Percentiles rank a stretch among this genome's conserved stretches.
Conservation (phyloP, 2,329 filamentous ascomycete species). For the Aureobasidium sp. region DNA sequence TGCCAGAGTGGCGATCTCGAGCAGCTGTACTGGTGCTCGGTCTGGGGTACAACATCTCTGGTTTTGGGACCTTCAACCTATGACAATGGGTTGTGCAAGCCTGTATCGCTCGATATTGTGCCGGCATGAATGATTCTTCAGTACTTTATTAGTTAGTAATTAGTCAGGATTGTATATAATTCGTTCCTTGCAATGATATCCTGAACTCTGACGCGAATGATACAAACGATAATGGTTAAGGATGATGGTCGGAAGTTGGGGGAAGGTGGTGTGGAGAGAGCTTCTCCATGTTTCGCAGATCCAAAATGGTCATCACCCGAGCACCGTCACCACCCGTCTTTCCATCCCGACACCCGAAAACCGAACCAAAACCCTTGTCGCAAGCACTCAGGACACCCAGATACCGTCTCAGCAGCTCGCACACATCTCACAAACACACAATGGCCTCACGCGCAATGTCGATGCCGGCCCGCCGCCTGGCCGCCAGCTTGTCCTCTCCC, state of each 20-base stretch:
- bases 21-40: constrained; percentile 7
- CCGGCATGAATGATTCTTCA: background rate
- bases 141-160: no score
- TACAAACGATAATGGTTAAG: no score
- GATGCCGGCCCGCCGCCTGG: constrained; percentile 2
- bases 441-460: constrained; percentile 11
- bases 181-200: no score
- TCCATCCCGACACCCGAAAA: background rate
- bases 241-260: background rate
- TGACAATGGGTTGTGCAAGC: constrained; percentile 3
- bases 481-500: background rate
- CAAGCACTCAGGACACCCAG: background rate
- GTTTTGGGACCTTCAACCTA: background rate
- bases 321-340: background rate
- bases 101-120: background rate
- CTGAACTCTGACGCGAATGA: no score
- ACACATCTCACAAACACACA: background rate
- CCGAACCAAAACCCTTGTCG: background rate
- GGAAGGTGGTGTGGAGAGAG: background rate
- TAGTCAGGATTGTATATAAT: no score
- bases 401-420: background rate
- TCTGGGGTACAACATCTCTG: background rate
- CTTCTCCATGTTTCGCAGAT: constrained; percentile 2
- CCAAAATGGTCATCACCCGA: background rate
- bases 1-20: background rate